A percentile compares a stretch with the other conserved stretches of the same genome.
Evolutionary conservation across 2,329 filamentous ascomycete genomes (phyloP).

Genomic region (Exophiala aquamarina): DNA sequence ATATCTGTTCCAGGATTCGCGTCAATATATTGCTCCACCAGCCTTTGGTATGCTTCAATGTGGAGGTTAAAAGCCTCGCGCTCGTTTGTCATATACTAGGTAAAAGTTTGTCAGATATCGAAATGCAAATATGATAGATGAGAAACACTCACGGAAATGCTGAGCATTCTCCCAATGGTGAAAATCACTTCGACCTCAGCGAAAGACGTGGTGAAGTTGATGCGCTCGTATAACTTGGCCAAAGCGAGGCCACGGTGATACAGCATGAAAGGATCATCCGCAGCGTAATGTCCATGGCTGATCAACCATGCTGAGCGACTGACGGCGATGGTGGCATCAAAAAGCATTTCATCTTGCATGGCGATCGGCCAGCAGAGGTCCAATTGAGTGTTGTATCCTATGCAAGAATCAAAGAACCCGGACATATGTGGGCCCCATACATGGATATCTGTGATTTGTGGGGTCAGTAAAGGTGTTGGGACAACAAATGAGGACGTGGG

Average conservation of each 20-base stretch:
- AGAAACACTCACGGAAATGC: constrained; percentile 11
- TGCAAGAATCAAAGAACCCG: constrained; percentile 11
- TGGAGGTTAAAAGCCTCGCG: constrained; percentile 16
- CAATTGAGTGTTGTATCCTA: constrained; percentile 19
- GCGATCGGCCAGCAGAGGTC: constrained; percentile 22
- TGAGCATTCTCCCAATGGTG: constrained; percentile 16
- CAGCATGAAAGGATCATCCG: constrained; percentile 15
- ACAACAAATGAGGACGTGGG: neutral
- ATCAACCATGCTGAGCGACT: constrained; percentile 14
- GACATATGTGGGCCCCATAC: constrained; percentile 15
- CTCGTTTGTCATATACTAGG: constrained; percentile 19
- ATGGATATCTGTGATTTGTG: constrained; percentile 16
- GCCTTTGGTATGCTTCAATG: constrained; percentile 12
- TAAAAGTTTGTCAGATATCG: neutral
- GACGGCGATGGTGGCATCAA: constrained; percentile 18
- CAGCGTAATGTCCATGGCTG: constrained; percentile 5
- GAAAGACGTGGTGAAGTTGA: neutral
- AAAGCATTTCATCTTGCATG: constrained; percentile 19
- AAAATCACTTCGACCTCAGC: constrained; percentile 14
- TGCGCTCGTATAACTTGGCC: constrained; percentile 8
- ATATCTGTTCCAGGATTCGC: constrained; percentile 11
- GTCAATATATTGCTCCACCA: constrained; percentile 11
- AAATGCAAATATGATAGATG: neutral
- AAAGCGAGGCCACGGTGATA: constrained; percentile 15
- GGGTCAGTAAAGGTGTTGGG: constrained; percentile 1